phyloP scores from a whole-genome alignment of 78 protist species.

The Dictyostelium brefeldianum region DNA sequence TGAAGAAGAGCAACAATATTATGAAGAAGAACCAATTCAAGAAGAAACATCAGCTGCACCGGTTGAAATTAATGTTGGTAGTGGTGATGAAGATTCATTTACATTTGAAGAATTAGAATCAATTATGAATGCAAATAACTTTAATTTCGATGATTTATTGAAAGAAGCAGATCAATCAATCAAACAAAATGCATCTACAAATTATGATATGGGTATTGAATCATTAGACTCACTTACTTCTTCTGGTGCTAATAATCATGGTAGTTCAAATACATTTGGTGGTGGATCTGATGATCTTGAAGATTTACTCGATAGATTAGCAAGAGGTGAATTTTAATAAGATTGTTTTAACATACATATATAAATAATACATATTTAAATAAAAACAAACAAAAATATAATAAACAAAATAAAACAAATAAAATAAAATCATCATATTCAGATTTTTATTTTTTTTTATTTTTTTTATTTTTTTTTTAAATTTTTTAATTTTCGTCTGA shows the following conservation, averaged over 20 bases:
- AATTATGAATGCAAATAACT: slow-evolving; percentile 32
- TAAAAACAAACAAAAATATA: no score
- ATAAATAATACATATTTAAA: no score
- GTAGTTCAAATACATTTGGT: background rate
- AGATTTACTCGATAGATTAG: slow-evolving; percentile 36
- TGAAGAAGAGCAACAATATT: background rate
- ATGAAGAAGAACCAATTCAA: background rate
- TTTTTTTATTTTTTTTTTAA: no score
- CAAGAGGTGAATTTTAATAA: slow-evolving; percentile 61
- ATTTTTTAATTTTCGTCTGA: no score
- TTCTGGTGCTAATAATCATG: background rate
- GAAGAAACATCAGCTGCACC: background rate
- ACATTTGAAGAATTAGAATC: slow-evolving; percentile 74
- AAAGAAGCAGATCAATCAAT: slow-evolving; percentile 8
- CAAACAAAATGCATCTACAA: background rate
- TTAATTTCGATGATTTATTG: slow-evolving; percentile 61
- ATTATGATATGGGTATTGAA: slow-evolving; percentile 26
- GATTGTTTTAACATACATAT: no score
- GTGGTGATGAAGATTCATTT: background rate
- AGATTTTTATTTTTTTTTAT: background rate
- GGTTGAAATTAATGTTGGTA: background rate
- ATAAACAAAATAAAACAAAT: no score
- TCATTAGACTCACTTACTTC: background rate
- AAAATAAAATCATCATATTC: no score
- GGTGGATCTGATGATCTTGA: slow-evolving; percentile 27